Evolutionary conservation across 352 stramenopile genomes (phyloP), one percentile per base, ranked within the genome.

Genomic region (Pythium rishiriense): DNA sequence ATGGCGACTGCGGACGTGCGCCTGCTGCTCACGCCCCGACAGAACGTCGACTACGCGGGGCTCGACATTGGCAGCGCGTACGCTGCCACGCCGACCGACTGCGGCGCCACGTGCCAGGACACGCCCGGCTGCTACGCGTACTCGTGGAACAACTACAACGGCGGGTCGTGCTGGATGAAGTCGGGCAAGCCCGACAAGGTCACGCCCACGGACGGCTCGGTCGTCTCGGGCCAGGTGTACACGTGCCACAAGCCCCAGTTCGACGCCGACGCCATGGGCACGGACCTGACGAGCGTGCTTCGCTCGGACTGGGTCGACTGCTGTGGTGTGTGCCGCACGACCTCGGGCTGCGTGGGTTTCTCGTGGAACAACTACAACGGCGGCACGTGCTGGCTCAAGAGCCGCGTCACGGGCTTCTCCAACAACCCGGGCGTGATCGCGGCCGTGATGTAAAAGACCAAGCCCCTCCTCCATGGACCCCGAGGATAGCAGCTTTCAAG

Each of bases 141-240:
- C 51, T 58, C 76, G 1, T 87, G 80, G 81, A 82, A 45, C 14
- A 73, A 74, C 61, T 73, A 70, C 68, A 83, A 80, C 42, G 66
- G 72, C 7, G 80, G n/a, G n/a, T 85, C 74, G 14, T 87, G 79
- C 55, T 88, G 72, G 68, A 47, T 58, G 51, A 37, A 58, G 21
- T 24, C 49, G 14, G 31, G 22, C 24, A 49, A 49, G 21, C 37
- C 53, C 2, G 53, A 49, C 21, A 31, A 24, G 5, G n/a, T 24
- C 12, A 1, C 19, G 5, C 1, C 25, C 0, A 25, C 4, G 8
- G 54, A 62, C 21, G 54, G 54, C 1, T 52, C 54, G 4, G 54
- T 62, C 4, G 42, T 62, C 39, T 62, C 54, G 12, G 54, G 54
- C 22, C 12, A 62, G 41, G 54, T 62, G 8, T 62, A 46, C 42